Percentiles rank a stretch among this genome's conserved stretches.
Conservation (phyloP, 495 filamentous ascomycete genomes). For the Neurospora intermedia region DNA sequence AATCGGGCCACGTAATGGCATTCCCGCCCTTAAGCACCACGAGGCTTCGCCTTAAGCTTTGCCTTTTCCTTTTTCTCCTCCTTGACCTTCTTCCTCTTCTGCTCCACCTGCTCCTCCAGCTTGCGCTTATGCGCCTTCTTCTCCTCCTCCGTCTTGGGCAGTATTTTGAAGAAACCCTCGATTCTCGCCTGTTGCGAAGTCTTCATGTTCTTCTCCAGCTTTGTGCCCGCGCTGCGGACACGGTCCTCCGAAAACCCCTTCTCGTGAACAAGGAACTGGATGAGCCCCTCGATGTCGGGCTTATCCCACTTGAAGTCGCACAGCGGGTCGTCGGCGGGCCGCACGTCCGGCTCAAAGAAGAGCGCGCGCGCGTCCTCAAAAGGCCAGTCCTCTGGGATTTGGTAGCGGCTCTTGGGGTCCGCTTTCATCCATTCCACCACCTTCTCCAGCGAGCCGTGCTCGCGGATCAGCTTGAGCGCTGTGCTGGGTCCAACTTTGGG, state of each 20-base stretch:
- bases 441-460: constrained; percentile 76
- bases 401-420: constrained; percentile 62
- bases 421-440: constrained; percentile 64
- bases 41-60: constrained; percentile 75
- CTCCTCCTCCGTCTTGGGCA: constrained; percentile 80
- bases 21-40: constrained; percentile 24
- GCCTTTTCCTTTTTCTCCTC: constrained; percentile 85
- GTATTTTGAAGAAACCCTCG: constrained; percentile 95
- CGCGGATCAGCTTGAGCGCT: constrained; percentile 84
- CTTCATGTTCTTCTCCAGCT: constrained; percentile 81
- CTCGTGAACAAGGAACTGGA: constrained; percentile 80
- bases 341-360: constrained; percentile 82
- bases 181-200: constrained; percentile 77
- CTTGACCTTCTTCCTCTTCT: constrained; percentile 91
- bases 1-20: too few relatives aligned
- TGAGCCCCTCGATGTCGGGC: constrained; percentile 78
- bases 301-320: constrained; percentile 98
- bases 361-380: constrained; percentile 84
- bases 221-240: constrained; percentile 62
- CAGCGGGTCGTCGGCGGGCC: constrained; percentile 68
- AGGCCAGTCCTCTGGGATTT: constrained; percentile 85
- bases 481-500: constrained; percentile 87
- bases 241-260: constrained; percentile 96
- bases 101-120: constrained; percentile 76
- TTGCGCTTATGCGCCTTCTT: constrained; percentile 80